phyloP scores from a whole-genome alignment of 2,329 filamentous ascomycete genomes.

The Teratosphaeria nubilosa region DNA sequence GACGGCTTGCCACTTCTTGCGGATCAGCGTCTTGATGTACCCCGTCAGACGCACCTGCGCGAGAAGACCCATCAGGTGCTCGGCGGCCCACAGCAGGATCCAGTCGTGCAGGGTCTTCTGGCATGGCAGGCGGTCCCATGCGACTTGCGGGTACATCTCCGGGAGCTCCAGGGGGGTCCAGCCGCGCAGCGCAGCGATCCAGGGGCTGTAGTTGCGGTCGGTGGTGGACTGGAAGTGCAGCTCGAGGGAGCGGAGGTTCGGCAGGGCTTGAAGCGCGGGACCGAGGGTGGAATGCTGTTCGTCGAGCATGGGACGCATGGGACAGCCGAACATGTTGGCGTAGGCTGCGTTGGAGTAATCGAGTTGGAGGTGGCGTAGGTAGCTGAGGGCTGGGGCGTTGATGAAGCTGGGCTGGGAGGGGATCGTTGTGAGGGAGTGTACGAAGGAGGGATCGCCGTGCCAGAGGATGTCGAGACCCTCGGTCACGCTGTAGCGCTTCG shows the following conservation, averaged over 20 bases:
- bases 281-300: background rate
- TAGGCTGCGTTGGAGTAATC: background rate
- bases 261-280: background rate
- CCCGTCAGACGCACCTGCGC: background rate
- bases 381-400: background rate
- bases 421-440: background rate
- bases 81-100: conserved; percentile 1
- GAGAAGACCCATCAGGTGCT: background rate
- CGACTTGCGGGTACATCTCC: background rate
- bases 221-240: conserved; percentile 1
- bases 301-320: background rate
- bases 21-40: background rate
- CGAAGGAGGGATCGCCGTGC: background rate
- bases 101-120: conserved; percentile 1
- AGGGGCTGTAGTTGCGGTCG: background rate
- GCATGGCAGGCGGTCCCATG: conserved; percentile 1
- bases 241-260: background rate
- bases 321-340: background rate
- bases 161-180: background rate
- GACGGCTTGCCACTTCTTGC: conserved; percentile 3
- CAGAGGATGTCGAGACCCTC: background rate
- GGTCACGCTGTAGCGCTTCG: conserved; percentile 1
- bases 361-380: background rate
- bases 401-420: background rate
- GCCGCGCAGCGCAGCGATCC: background rate